Percentiles rank a stretch among this genome's conserved stretches.
Conservation (phyloP, 2,329 filamentous ascomycete species). For the Aspergillus phoenicis region DNA sequence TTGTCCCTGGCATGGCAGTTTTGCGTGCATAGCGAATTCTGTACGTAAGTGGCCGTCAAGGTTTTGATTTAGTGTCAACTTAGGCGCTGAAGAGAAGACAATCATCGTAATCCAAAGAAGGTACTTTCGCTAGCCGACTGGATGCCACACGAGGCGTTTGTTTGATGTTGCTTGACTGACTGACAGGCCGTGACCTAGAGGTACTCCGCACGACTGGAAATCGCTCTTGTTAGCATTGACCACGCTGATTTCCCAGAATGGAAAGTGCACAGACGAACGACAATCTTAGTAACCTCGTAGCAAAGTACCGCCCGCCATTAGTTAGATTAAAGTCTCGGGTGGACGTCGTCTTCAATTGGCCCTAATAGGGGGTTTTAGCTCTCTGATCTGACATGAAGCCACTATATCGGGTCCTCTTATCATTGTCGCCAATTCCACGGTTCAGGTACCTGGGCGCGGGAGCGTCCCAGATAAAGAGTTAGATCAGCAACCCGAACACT, state of each 20-base stretch:
- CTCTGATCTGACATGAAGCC: conserved; percentile 5
- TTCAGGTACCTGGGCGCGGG: conserved; percentile 3
- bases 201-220: background rate
- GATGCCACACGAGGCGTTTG: background rate
- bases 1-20: conserved; percentile 7
- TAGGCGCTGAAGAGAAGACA: background rate
- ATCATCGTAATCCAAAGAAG: background rate
- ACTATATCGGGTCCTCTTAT: conserved; percentile 7
- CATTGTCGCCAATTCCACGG: background rate
- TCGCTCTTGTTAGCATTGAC: background rate
- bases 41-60: background rate
- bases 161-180: background rate
- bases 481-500: background rate
- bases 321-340: conserved; percentile 3
- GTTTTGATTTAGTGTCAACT: background rate
- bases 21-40: background rate
- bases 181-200: background rate
- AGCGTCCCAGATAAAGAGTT: background rate
- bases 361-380: background rate
- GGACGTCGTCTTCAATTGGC: background rate
- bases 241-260: background rate
- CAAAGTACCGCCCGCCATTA: conserved; percentile 1
- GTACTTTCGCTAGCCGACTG: background rate
- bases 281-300: background rate
- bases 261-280: conserved; percentile 4